A percentile compares a stretch with the other conserved stretches of the same genome.
Conservation (phyloP, 1,139 yeast genomes). For the Saccharomycopsis hybrid region DNA sequence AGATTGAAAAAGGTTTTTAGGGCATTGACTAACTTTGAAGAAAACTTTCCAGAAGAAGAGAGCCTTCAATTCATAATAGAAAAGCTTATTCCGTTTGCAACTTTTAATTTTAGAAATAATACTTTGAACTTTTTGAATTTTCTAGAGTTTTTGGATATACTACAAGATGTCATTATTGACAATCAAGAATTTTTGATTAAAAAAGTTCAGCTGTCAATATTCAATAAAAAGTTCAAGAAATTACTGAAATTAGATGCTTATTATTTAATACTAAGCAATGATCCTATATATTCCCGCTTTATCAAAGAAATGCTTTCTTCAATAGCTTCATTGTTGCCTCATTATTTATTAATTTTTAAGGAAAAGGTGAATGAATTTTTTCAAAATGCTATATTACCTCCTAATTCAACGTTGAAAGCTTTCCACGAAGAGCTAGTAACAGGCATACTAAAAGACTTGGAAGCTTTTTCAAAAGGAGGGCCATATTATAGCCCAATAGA, state of each 20-base stretch:
- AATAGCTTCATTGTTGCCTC: slow-evolving; percentile 7
- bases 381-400: too few relatives aligned
- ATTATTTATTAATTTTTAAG: too few relatives aligned
- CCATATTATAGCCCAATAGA: too few relatives aligned
- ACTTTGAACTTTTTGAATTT: slow-evolving; percentile 4
- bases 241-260: too few relatives aligned
- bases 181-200: slow-evolving; percentile 7
- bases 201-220: background rate
- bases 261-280: slow-evolving; percentile 1
- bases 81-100: slow-evolving; percentile 10
- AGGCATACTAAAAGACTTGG: too few relatives aligned
- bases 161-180: slow-evolving; percentile 5
- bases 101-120: background rate
- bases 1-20: background rate
- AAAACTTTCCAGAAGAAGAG: background rate
- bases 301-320: slow-evolving; percentile 1
- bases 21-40: background rate
- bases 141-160: slow-evolving; percentile 6
- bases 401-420: too few relatives aligned
- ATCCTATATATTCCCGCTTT: background rate
- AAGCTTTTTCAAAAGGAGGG: too few relatives aligned
- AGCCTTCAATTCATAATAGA: background rate
- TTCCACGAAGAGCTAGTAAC: too few relatives aligned
- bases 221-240: background rate
- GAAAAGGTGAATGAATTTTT: too few relatives aligned